Conservation (phyloP, 1,139 yeast genomes). For the Lodderomyces theae region DNA sequence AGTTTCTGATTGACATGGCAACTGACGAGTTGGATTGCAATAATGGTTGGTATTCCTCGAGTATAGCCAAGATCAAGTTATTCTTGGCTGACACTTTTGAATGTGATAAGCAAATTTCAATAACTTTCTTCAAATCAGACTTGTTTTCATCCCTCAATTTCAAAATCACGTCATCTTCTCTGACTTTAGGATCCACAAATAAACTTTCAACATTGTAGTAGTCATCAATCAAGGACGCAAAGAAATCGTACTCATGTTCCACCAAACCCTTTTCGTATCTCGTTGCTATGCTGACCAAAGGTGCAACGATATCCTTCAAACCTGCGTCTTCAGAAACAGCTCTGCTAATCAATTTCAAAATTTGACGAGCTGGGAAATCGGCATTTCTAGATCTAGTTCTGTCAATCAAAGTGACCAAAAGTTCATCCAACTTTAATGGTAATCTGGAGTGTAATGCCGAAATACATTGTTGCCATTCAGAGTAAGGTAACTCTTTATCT, state of each 20-base stretch:
- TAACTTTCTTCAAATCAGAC: slow-evolving; percentile 71
- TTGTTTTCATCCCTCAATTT: slow-evolving; percentile 84
- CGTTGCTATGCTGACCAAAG: slow-evolving; percentile 67
- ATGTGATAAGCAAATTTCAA: slow-evolving; percentile 76
- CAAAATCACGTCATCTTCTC: slow-evolving; percentile 86
- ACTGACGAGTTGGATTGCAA: slow-evolving; percentile 65
- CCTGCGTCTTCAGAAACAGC: slow-evolving; percentile 47
- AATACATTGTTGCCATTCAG: slow-evolving; percentile 83
- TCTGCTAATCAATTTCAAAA: slow-evolving; percentile 60
- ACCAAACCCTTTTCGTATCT: slow-evolving; percentile 73
- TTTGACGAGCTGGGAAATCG: slow-evolving; percentile 91
- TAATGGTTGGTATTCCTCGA: slow-evolving; percentile 76
- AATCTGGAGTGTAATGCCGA: slow-evolving; percentile 92
- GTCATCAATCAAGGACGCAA: slow-evolving; percentile 65
- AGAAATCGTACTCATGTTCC: slow-evolving; percentile 79
- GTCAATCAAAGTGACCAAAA: slow-evolving; percentile 62
- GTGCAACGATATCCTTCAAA: slow-evolving; percentile 63
- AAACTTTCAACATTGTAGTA: slow-evolving; percentile 75
- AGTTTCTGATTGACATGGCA: slow-evolving; percentile 66
- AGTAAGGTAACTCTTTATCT: slow-evolving; percentile 81
- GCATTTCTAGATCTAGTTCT: slow-evolving; percentile 66
- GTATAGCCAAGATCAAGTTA: slow-evolving; percentile 80
- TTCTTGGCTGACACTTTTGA: slow-evolving; percentile 92
- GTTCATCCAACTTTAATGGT: slow-evolving; percentile 71
- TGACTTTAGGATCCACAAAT: slow-evolving; percentile 69